Percentiles rank a stretch among this genome's conserved stretches.
Evolutionary conservation across 805 yeast genomes (phyloP).

Genomic region (Maudiozyma turicensis): DNA sequence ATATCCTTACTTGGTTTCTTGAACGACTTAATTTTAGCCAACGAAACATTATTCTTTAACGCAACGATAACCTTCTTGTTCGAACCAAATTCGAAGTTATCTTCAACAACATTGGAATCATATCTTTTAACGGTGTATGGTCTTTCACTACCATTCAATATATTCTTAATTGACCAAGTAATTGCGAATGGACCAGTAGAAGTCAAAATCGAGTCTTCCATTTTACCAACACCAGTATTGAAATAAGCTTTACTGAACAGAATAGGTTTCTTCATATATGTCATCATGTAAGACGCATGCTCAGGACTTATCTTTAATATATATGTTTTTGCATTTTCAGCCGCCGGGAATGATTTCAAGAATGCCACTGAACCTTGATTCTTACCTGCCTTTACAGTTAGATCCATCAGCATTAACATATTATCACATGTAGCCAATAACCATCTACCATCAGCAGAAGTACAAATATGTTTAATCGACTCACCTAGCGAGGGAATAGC

Average conservation of each 20-base stretch:
- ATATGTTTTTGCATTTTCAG: constrained; percentile 58
- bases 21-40: constrained; percentile 54
- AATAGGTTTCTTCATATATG: constrained; percentile 39
- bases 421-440: constrained; percentile 69
- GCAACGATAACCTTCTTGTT: constrained; percentile 65
- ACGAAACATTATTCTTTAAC: constrained; percentile 63
- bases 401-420: constrained; percentile 62
- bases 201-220: constrained; percentile 64
- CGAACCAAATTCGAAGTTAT: constrained; percentile 68
- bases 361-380: constrained; percentile 56
- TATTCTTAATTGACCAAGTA: constrained; percentile 63
- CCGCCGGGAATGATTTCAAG: constrained; percentile 51
- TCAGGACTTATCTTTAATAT: constrained; percentile 61
- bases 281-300: constrained; percentile 53
- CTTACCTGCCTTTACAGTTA: constrained; percentile 50
- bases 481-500: constrained; percentile 79
- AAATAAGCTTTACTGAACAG: constrained; percentile 67
- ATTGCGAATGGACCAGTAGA: constrained; percentile 77
- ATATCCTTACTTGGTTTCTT: constrained; percentile 45
- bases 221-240: constrained; percentile 55
- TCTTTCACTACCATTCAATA: constrained; percentile 41
- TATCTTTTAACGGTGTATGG: constrained; percentile 60
- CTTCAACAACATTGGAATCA: constrained; percentile 54
- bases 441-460: constrained; percentile 74
- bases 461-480: constrained; percentile 53